phyloP scores from a whole-genome alignment of 768 basidiomycete genomes.

The Boletales sp. region DNA sequence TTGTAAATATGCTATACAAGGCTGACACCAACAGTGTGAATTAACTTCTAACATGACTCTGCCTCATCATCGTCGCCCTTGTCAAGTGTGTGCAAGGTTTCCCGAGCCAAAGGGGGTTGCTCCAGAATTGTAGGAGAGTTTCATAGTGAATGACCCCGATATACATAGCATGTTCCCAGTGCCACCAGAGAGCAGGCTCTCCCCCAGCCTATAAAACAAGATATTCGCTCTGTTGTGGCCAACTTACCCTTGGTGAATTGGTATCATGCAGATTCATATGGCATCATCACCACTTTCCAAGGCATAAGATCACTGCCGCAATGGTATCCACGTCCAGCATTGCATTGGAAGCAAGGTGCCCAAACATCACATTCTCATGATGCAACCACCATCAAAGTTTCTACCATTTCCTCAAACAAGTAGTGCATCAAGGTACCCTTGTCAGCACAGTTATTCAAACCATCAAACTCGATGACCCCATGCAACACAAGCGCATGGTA shows the following conservation, averaged over 20 bases:
- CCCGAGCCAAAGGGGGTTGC: too few relatives aligned
- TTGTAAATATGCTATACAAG: conserved; percentile 72
- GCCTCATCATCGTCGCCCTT: too few relatives aligned
- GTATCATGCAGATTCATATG: conserved; percentile 96
- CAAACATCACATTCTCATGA: conserved; percentile 98
- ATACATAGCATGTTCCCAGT: too few relatives aligned
- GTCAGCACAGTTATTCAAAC: conserved; percentile 97
- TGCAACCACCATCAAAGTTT: conserved; percentile 98
- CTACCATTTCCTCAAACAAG: conserved; percentile 99
- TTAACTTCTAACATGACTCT: too few relatives aligned
- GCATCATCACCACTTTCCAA: conserved; percentile 91
- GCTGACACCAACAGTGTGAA: too few relatives aligned
- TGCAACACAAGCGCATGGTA: conserved; percentile 91
- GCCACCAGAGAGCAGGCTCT: too few relatives aligned
- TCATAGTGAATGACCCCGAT: too few relatives aligned
- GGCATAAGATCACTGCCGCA: conserved; percentile 90
- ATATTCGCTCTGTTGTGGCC: too few relatives aligned
- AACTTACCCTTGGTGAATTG: conserved; percentile 86
- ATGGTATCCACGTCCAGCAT: conserved; percentile 97
- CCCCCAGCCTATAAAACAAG: too few relatives aligned
- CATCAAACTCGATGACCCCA: conserved; percentile 97
- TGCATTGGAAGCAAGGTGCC: conserved; percentile 96
- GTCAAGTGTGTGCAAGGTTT: too few relatives aligned
- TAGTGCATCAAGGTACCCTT: conserved; percentile 99
- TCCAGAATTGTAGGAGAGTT: too few relatives aligned